phyloP scores from a whole-genome alignment of 2,329 filamentous ascomycete genomes.

The Aspergillus fumigatus region DNA sequence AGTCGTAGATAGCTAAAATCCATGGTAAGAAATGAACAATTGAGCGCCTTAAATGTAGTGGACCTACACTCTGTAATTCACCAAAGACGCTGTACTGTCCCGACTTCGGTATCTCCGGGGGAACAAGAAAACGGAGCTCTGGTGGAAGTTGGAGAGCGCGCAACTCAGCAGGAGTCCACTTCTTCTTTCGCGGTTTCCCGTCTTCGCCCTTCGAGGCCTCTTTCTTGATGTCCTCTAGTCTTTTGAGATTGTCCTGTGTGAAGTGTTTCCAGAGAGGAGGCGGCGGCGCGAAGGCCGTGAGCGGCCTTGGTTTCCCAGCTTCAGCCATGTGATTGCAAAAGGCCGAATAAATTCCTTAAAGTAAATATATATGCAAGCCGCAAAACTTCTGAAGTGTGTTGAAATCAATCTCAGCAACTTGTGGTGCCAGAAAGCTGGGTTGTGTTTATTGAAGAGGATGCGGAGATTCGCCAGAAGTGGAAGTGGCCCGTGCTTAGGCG shows the following conservation, averaged over 20 bases:
- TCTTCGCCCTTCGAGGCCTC: slow-evolving; percentile 28
- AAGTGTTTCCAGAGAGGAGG: slow-evolving; percentile 90
- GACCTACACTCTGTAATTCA: slow-evolving; percentile 54
- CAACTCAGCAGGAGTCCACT: slow-evolving; percentile 32
- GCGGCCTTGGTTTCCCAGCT: slow-evolving; percentile 41
- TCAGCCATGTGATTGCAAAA: slow-evolving; percentile 54
- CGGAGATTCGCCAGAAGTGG: slow-evolving; percentile 13
- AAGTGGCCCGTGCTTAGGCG: slow-evolving; percentile 15
- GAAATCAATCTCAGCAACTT: neutral
- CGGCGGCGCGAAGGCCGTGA: slow-evolving; percentile 73
- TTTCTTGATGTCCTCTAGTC: slow-evolving; percentile 50
- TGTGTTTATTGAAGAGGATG: slow-evolving; percentile 1
- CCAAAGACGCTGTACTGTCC: slow-evolving; percentile 75
- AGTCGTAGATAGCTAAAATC: slow-evolving; percentile 49
- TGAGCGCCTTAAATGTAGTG: neutral
- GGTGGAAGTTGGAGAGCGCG: slow-evolving; percentile 53
- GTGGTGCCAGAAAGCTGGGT: neutral
- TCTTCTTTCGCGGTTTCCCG: slow-evolving; percentile 26
- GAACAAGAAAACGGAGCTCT: slow-evolving; percentile 73
- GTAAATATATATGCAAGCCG: neutral
- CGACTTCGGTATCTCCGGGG: slow-evolving; percentile 67
- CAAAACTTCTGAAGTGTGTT: neutral
- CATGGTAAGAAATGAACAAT: neutral
- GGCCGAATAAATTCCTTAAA: neutral
- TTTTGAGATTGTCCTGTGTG: slow-evolving; percentile 66